These are phyloP conservation scores for Exophiala mesophila DNA, from an alignment of 2,329 filamentous ascomycete species.

Conservation along the genomic window DNA sequence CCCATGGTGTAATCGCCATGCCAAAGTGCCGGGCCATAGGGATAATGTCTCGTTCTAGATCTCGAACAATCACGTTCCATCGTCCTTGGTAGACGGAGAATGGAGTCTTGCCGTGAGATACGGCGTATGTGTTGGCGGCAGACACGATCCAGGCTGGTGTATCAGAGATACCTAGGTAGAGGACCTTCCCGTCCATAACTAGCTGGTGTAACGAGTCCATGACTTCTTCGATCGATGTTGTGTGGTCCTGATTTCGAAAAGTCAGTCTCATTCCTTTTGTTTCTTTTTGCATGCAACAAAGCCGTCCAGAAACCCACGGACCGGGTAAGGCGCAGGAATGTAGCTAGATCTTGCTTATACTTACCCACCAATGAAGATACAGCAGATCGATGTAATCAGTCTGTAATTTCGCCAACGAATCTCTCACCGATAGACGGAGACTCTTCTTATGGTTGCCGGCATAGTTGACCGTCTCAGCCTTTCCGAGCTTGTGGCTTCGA, in stretches of 20 bases:
- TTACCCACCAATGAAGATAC: slow-evolving; percentile 50
- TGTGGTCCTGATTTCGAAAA: too few relatives aligned
- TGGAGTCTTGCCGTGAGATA: slow-evolving; percentile 62
- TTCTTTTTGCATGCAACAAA: too few relatives aligned
- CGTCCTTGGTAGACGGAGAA: slow-evolving; percentile 66
- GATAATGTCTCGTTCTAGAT: slow-evolving; percentile 66
- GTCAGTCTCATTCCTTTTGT: too few relatives aligned
- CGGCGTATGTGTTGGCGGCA: slow-evolving; percentile 55
- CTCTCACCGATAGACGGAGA: slow-evolving; percentile 30
- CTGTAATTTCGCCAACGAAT: slow-evolving; percentile 32
- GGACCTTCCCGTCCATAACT: slow-evolving; percentile 57
- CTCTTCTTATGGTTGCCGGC: slow-evolving; percentile 36
- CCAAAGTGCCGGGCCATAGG: slow-evolving; percentile 61
- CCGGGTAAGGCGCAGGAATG: too few relatives aligned
- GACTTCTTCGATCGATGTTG: slow-evolving; percentile 59
- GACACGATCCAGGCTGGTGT: slow-evolving; percentile 61
- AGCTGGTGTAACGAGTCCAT: slow-evolving; percentile 64
- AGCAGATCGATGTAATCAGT: slow-evolving; percentile 36
- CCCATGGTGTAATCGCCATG: slow-evolving; percentile 57
- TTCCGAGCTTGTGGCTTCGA: slow-evolving; percentile 19
- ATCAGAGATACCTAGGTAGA: slow-evolving; percentile 64
- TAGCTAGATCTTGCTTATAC: too few relatives aligned
- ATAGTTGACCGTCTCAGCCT: slow-evolving; percentile 38
- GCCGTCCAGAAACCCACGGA: too few relatives aligned
- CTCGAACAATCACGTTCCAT: slow-evolving; percentile 59